Evolutionary conservation across 805 yeast species (phyloP).

Genomic region (Hanseniaspora clermontiae): DNA sequence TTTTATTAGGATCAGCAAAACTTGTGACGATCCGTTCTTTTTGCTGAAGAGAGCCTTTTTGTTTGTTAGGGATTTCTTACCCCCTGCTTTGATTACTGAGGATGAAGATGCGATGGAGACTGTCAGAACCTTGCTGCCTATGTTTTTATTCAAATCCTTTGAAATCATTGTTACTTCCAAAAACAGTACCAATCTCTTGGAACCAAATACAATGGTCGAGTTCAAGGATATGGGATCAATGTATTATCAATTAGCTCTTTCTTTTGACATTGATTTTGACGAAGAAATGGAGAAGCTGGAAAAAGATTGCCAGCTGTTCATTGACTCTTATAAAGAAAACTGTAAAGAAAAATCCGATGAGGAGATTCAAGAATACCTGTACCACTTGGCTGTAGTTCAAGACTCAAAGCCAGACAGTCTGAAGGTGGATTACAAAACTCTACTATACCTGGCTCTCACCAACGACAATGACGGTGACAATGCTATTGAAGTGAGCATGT

Average conservation of each 20-base stretch:
- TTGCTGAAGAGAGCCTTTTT: constrained; percentile 51
- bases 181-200: background rate
- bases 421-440: constrained; percentile 26
- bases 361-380: constrained; percentile 28
- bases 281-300: constrained; percentile 29
- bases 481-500: background rate
- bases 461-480: background rate
- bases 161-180: constrained; percentile 16
- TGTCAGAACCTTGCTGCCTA: constrained; percentile 49
- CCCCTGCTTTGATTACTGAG: constrained; percentile 25
- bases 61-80: constrained; percentile 47
- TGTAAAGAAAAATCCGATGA: constrained; percentile 25
- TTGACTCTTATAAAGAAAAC: constrained; percentile 23
- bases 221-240: constrained; percentile 30
- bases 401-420: constrained; percentile 23
- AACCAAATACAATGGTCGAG: background rate
- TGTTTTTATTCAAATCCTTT: constrained; percentile 33
- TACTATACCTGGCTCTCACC: constrained; percentile 23
- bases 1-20: constrained; percentile 9
- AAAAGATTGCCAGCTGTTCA: constrained; percentile 34
- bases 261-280: constrained; percentile 55
- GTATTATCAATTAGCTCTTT: constrained; percentile 39
- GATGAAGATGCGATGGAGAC: constrained; percentile 51
- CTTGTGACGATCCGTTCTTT: constrained; percentile 26
- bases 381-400: constrained; percentile 30